A percentile compares a stretch with the other conserved stretches of the same genome.
phyloP scores from a whole-genome alignment of 768 basidiomycete species.

The Paxillus involutus region DNA sequence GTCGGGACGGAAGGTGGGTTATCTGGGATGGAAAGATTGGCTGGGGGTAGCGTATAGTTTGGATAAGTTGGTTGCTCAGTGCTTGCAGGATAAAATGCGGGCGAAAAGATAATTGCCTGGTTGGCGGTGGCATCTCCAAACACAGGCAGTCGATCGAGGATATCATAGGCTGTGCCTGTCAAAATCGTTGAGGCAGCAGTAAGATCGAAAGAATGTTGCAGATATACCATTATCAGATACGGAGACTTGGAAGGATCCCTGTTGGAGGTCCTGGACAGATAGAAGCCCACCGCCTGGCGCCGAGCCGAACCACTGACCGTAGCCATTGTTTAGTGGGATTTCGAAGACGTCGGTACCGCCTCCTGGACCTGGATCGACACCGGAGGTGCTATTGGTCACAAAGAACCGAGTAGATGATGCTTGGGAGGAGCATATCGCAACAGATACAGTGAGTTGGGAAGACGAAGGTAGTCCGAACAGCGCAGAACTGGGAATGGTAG shows the following conservation, averaged over 20 bases:
- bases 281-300: conserved; percentile 52
- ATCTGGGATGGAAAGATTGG: conserved; percentile 47
- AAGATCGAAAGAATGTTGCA: background rate
- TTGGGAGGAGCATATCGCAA: conserved; percentile 46
- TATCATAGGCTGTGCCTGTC: conserved; percentile 51
- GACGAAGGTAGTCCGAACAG: conserved; percentile 43
- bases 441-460: conserved; percentile 40
- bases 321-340: conserved; percentile 47
- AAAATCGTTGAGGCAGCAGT: background rate
- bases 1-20: conserved; percentile 45
- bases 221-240: conserved; percentile 46
- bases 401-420: conserved; percentile 51
- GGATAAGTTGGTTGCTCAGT: conserved; percentile 53
- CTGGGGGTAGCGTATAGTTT: conserved; percentile 71
- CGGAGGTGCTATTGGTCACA: conserved; percentile 49
- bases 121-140: conserved; percentile 76
- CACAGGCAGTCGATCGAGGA: conserved; percentile 45
- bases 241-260: conserved; percentile 57
- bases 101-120: conserved; percentile 73
- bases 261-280: conserved; percentile 40
- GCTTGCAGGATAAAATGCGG: conserved; percentile 40
- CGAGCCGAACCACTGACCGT: conserved; percentile 50
- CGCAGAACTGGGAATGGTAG: conserved; percentile 32
- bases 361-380: conserved; percentile 34
- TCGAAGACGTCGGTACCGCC: conserved; percentile 46